phyloP scores from a whole-genome alignment of 495 filamentous ascomycete species.

The Schizothecium vesticola region DNA sequence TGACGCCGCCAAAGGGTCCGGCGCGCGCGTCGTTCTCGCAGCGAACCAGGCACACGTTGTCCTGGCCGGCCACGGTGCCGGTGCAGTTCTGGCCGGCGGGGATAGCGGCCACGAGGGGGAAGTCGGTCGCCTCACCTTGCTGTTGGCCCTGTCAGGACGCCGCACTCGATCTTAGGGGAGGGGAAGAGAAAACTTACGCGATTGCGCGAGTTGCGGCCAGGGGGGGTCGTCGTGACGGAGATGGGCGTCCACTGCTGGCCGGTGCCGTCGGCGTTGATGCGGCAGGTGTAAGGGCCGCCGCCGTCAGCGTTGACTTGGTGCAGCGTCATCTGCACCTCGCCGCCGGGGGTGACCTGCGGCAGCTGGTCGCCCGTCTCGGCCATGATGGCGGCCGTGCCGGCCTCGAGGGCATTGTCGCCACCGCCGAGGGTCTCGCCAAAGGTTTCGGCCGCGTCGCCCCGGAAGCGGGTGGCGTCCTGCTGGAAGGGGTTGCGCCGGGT shows the following conservation, averaged over 20 bases:
- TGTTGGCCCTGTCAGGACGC: not conserved
- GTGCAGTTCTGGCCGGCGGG: constrained; percentile 45
- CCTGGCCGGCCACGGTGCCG: constrained; percentile 48
- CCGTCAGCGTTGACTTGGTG: constrained; percentile 50
- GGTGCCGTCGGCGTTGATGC: constrained; percentile 46
- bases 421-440: constrained; percentile 38
- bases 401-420: constrained; percentile 44
- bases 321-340: constrained; percentile 46
- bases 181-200: constrained; percentile 12
- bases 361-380: constrained; percentile 40
- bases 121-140: constrained; percentile 35
- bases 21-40: constrained; percentile 47
- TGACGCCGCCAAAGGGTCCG: constrained; percentile 50
- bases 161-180: not conserved
- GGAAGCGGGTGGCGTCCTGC: constrained; percentile 49
- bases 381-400: constrained; percentile 43
- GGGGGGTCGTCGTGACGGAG: constrained; percentile 32
- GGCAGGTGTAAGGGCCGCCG: constrained; percentile 43
- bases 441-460: constrained; percentile 36
- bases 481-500: constrained; percentile 49
- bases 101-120: constrained; percentile 41
- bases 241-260: constrained; percentile 39
- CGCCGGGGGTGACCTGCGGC: constrained; percentile 45
- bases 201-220: constrained; percentile 34
- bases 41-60: constrained; percentile 48